Conservation (phyloP, 1,139 yeast species). For the Lodderomyces pseudojiufengensis region DNA sequence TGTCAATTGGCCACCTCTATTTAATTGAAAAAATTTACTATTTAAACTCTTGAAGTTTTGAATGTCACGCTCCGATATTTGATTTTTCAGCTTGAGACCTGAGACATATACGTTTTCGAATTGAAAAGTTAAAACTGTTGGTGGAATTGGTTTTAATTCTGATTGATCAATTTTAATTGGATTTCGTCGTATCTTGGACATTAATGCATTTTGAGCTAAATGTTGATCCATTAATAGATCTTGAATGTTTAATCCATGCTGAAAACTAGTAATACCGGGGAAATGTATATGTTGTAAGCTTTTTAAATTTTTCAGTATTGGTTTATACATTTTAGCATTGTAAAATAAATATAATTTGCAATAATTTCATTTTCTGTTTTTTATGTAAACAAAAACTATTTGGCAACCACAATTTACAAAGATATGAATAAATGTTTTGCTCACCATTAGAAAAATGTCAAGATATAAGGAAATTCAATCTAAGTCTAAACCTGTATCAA, state of each 20-base stretch:
- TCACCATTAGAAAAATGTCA: too few species aligned
- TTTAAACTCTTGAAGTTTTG: conserved; percentile 40
- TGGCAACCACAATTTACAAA: too few species aligned
- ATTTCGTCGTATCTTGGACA: conserved; percentile 28
- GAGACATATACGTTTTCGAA: conserved; percentile 85
- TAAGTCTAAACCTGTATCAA: conserved; percentile 7
- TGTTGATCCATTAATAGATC: conserved; percentile 56
- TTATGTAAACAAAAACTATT: too few species aligned
- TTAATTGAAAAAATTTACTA: conserved; percentile 61
- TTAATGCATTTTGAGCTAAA: conserved; percentile 58
- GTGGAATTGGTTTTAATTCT: conserved; percentile 36
- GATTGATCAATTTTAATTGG: conserved; percentile 15
- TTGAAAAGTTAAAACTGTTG: conserved; percentile 72
- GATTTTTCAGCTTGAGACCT: conserved; percentile 66
- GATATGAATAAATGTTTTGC: too few species aligned
- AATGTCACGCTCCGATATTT: conserved; percentile 19
- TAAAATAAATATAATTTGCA: too few species aligned
- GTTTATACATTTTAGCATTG: too few species aligned
- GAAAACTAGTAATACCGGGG: conserved; percentile 51
- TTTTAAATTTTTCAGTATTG: too few species aligned
- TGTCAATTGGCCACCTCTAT: conserved; percentile 95
- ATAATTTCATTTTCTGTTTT: too few species aligned
- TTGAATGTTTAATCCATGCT: conserved; percentile 61
- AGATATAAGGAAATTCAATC: neutral
- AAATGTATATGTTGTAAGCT: conserved; percentile 63